Percentiles rank a stretch among this genome's conserved stretches.
These are phyloP conservation scores for Puccinia hordei DNA, from an alignment of 1,284 basidiomycete species.

Conservation along the genomic window DNA sequence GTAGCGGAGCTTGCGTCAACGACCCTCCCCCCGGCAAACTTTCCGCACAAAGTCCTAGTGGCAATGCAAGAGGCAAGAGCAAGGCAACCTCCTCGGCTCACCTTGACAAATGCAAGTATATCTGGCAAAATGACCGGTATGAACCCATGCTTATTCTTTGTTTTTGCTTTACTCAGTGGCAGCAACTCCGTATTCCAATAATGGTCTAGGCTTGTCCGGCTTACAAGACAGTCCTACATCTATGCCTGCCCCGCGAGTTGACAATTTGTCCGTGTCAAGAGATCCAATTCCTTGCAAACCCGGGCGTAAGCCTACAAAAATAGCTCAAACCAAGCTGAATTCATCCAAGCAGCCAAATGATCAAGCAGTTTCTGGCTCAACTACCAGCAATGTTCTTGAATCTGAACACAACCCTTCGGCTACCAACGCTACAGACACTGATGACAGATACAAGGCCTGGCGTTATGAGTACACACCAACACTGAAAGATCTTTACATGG, in stretches of 20 bases:
- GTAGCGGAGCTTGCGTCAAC: conserved; percentile 29
- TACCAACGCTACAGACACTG: conserved; percentile 31
- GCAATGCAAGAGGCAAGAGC: not conserved
- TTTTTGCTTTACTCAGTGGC: not conserved
- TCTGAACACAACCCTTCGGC: not conserved
- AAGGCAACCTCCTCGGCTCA: conserved; percentile 7
- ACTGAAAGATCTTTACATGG: conserved; percentile 41
- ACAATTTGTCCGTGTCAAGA: conserved; percentile 1
- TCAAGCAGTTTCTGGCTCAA: not conserved
- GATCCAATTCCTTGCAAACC: conserved; percentile 33
- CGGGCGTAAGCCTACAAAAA: conserved; percentile 45
- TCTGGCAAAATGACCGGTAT: no score
- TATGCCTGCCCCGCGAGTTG: not conserved
- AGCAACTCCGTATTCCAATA: conserved; percentile 9
- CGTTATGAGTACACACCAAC: conserved; percentile 57
- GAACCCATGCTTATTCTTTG: not conserved
- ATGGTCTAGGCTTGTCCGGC: conserved; percentile 41
- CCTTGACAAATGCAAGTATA: conserved; percentile 12
- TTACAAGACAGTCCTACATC: conserved; percentile 29
- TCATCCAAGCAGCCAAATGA: conserved; percentile 25
- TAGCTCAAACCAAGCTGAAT: conserved; percentile 8
- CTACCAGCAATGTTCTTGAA: conserved; percentile 3
- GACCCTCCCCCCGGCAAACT: not conserved
- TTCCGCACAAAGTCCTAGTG: conserved; percentile 5
- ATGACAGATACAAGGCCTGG: conserved; percentile 56